Evolutionary conservation across 306 rosid genomes (phyloP), one percentile per base, ranked within the genome.

Genomic region (Astragalus membranaceus): DNA sequence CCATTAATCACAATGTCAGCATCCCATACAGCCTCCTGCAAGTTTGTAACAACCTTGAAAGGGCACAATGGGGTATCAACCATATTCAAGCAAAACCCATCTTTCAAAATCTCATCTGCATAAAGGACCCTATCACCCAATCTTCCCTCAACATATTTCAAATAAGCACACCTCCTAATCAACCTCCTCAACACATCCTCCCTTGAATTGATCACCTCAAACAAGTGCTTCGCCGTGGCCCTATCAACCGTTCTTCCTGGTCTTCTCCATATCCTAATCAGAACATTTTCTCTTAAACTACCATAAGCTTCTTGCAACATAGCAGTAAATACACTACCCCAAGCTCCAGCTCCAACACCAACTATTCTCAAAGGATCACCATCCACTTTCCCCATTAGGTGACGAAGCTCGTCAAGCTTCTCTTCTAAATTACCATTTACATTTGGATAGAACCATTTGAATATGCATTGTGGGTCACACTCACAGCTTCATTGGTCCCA

Each of bases 21-120:
- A 82, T 93, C 98, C 98, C 98, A 93, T 8, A 93, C 89, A 82
- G 98, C 98, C 85, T 93, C 98, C 81, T 93, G 97, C 84, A 93
- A 83, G 67, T 90, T 93, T 5, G 89, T 93, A 73, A 93, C 98
- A 75, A 93, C 98, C 80, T 93, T 93, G 74, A 93, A 71, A 78
- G 98, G 97, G 63, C 96, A 90, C 39, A 93, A 61, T 74, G 98
- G 98, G 4, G 98, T 93, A 57, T 93, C 94, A 43, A 93, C 86
- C 97, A 93, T 93, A 66, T 93, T 93, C 85, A 88, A 64, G 65
- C 98, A 93, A 72, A 93, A 93, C 16, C 98, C 98, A 30, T 93
- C 98, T 83, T 90, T 93, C 88, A 93, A 73, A 44, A 93, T 86
- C 85, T 93, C 98, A 81, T 93, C 98, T 0, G 97, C 97, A 72